Percentiles rank a stretch among this genome's conserved stretches.
Evolutionary conservation across 352 stramenopile genomes (phyloP).

Genomic region (Globisporangium alternatum): DNA sequence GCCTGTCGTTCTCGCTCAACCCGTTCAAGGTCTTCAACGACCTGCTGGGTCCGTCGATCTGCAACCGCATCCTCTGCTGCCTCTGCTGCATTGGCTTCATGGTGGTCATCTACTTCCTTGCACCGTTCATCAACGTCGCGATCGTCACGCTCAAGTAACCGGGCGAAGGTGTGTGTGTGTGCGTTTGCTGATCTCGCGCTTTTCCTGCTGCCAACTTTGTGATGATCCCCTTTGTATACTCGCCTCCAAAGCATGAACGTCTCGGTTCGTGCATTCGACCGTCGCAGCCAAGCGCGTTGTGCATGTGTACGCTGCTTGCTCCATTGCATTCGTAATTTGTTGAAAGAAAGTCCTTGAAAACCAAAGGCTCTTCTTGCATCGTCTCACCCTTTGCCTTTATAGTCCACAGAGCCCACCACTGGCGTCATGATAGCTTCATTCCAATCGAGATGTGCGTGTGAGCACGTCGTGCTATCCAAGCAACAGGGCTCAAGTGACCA

Average conservation of each 20-base stretch:
- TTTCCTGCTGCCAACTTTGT: too few relatives aligned
- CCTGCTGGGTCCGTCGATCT: conserved; percentile 84
- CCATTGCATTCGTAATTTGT: background rate
- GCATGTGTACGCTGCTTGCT: background rate
- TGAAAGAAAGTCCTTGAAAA: background rate
- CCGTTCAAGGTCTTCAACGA: conserved; percentile 90
- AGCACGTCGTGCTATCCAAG: too few relatives aligned
- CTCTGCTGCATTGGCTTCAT: conserved; percentile 85
- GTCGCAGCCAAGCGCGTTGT: background rate
- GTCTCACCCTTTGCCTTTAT: too few relatives aligned
- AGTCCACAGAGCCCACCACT: too few relatives aligned
- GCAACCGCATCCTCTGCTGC: conserved; percentile 80
- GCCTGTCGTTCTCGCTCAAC: conserved; percentile 90
- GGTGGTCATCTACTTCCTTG: conserved; percentile 84
- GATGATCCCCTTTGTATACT: background rate
- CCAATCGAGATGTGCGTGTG: too few relatives aligned
- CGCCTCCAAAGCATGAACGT: background rate
- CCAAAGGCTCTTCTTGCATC: too few relatives aligned
- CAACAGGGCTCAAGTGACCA: too few relatives aligned
- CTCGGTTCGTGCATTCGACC: background rate
- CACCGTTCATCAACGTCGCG: conserved; percentile 80
- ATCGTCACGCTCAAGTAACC: conserved; percentile 62
- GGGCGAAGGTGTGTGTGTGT: background rate
- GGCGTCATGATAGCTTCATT: too few relatives aligned
- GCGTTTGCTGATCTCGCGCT: background rate